phyloP scores from a whole-genome alignment of 73 alveolate species.

The Stentor coeruleus region DNA sequence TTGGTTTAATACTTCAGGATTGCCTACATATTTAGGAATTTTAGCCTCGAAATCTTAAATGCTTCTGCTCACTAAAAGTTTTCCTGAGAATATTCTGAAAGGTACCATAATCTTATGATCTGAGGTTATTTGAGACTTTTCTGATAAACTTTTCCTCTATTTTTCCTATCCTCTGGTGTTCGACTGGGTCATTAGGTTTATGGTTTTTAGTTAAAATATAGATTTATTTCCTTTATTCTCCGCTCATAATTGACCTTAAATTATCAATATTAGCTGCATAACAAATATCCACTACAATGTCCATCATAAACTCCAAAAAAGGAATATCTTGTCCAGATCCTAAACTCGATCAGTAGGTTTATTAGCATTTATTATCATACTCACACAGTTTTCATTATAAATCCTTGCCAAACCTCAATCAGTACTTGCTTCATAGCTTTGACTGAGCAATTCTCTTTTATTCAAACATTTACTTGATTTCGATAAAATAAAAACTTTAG shows the following conservation, averaged over 20 bases:
- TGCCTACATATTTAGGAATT: conserved; percentile 83
- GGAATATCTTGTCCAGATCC: conserved; percentile 93
- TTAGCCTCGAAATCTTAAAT: conserved; percentile 97
- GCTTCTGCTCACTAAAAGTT: conserved; percentile 90
- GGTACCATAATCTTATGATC: conserved; percentile 83
- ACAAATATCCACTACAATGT: conserved; percentile 87
- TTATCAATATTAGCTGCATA: conserved; percentile 92
- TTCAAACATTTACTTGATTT: conserved; percentile 54
- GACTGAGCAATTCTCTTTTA: conserved; percentile 75
- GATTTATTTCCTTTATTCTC: conserved; percentile 58
- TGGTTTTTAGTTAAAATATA: conserved; percentile 81
- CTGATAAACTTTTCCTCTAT: conserved; percentile 83
- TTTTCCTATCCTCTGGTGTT: conserved; percentile 76
- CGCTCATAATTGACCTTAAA: conserved; percentile 80
- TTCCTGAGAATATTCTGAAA: conserved; percentile 95
- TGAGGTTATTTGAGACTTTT: not conserved
- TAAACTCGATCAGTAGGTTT: conserved; percentile 64
- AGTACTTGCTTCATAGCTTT: conserved; percentile 88
- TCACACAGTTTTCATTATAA: conserved; percentile 93
- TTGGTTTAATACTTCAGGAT: conserved; percentile 87
- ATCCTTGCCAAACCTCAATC: conserved; percentile 83
- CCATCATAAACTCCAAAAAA: conserved; percentile 97
- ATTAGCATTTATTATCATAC: conserved; percentile 72
- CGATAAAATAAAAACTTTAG: not conserved
- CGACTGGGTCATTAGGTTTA: conserved; percentile 85